These are phyloP conservation scores for Crithidia expoeki DNA, from an alignment of 208 protist species.

Conservation along the genomic window DNA sequence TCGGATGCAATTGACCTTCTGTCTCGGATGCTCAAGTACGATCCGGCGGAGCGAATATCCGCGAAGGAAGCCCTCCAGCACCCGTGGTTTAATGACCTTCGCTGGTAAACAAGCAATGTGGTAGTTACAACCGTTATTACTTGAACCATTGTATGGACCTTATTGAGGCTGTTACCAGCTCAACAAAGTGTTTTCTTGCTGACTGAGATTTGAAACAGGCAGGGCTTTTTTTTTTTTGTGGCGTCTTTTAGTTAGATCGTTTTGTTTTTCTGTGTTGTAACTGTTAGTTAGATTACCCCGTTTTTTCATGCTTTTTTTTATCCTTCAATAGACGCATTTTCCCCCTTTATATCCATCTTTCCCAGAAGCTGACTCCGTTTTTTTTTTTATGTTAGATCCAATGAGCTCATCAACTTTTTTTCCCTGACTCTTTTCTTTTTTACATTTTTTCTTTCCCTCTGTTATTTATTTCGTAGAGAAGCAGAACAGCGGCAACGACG, in stretches of 20 bases:
- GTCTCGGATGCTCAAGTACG: constrained; percentile 89
- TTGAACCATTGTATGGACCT: background rate
- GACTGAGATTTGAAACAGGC: background rate
- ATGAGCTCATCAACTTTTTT: background rate
- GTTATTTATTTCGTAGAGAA: background rate
- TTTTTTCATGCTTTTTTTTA: background rate
- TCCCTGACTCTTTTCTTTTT: background rate
- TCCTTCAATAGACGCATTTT: constrained; percentile 18
- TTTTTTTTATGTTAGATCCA: constrained; percentile 2
- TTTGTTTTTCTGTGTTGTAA: constrained; percentile 1
- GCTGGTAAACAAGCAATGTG: constrained; percentile 28
- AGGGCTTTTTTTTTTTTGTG: constrained; percentile 16
- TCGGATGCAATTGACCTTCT: constrained; percentile 87
- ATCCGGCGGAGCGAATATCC: constrained; percentile 88
- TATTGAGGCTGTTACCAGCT: background rate
- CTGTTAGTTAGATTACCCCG: constrained; percentile 3
- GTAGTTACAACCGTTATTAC: background rate
- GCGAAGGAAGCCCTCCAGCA: constrained; percentile 91
- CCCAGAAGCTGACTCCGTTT: background rate
- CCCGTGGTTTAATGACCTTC: constrained; percentile 89
- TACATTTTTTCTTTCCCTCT: background rate
- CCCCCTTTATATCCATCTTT: background rate
- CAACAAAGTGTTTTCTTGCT: constrained; percentile 3
- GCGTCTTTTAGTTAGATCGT: background rate
- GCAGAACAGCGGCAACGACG: too few species aligned